Evolutionary conservation across 805 yeast species (phyloP).

Genomic region (Cyberlindnera americana): DNA sequence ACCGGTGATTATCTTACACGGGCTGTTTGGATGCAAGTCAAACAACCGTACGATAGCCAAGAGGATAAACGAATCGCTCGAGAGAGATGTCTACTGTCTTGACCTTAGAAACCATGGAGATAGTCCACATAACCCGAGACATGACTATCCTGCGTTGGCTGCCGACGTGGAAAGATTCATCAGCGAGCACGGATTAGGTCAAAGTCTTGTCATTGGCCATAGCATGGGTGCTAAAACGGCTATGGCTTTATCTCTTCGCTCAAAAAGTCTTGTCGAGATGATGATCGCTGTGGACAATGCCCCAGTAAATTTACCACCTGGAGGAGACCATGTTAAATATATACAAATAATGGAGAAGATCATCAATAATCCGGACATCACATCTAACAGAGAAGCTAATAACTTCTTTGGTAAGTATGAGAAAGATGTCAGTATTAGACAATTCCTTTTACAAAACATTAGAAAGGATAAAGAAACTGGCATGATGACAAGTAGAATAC

Average conservation of each 20-base stretch:
- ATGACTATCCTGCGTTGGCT: constrained; percentile 78
- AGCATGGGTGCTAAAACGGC: constrained; percentile 95
- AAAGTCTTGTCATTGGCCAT: constrained; percentile 71
- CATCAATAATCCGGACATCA: constrained; percentile 41
- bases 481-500: constrained; percentile 43
- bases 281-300: constrained; percentile 86
- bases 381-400: constrained; percentile 64
- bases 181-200: constrained; percentile 29
- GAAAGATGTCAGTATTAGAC: constrained; percentile 55
- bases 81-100: constrained; percentile 59
- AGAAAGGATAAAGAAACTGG: constrained; percentile 37
- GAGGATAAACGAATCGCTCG: constrained; percentile 42
- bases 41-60: constrained; percentile 81
- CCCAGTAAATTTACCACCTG: constrained; percentile 63
- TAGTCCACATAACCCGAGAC: constrained; percentile 72
- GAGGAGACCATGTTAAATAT: constrained; percentile 63
- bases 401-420: constrained; percentile 60
- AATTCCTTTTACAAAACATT: constrained; percentile 73
- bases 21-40: constrained; percentile 79
- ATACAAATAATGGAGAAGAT: constrained; percentile 60
- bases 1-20: constrained; percentile 82
- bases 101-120: constrained; percentile 91
- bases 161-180: constrained; percentile 82
- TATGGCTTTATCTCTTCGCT: constrained; percentile 76
- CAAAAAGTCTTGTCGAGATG: constrained; percentile 57